Percentiles rank a stretch among this genome's conserved stretches.
These are phyloP conservation scores for Naematelia encephala DNA, from an alignment of 768 basidiomycete species.

Conservation along the genomic window DNA sequence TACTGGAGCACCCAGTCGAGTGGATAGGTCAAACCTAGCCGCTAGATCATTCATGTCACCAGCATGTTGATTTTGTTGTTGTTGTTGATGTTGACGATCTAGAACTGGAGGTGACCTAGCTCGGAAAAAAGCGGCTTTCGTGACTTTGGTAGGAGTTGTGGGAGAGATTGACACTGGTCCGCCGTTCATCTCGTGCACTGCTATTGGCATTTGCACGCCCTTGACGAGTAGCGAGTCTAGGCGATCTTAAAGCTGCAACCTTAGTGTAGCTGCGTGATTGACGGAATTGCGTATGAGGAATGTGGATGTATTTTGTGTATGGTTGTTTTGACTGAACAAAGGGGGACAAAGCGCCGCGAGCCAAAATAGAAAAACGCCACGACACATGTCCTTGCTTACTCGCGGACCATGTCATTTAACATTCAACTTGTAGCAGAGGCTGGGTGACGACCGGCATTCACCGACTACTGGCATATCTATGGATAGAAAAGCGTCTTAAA, in stretches of 20 bases:
- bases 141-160: constrained; percentile 2
- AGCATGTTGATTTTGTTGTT: background rate
- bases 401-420: background rate
- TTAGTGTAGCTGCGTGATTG: background rate
- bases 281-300: background rate
- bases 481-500: too few relatives aligned
- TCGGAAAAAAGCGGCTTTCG: constrained; percentile 49
- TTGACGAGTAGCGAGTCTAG: too few relatives aligned
- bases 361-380: background rate
- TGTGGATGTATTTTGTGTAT: background rate
- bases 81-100: constrained; percentile 9
- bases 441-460: too few relatives aligned
- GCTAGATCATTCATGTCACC: background rate
- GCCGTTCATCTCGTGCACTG: background rate
- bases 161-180: background rate
- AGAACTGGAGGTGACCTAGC: constrained; percentile 42
- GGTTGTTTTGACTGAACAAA: background rate
- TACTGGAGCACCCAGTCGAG: background rate
- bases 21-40: background rate
- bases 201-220: too few relatives aligned
- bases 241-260: too few relatives aligned
- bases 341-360: background rate
- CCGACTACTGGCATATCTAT: too few relatives aligned
- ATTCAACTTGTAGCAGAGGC: too few relatives aligned
- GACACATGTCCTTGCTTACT: background rate